Evolutionary conservation across 257 asterid genomes (phyloP).

Genomic region (Voacanga thouarsii): DNA sequence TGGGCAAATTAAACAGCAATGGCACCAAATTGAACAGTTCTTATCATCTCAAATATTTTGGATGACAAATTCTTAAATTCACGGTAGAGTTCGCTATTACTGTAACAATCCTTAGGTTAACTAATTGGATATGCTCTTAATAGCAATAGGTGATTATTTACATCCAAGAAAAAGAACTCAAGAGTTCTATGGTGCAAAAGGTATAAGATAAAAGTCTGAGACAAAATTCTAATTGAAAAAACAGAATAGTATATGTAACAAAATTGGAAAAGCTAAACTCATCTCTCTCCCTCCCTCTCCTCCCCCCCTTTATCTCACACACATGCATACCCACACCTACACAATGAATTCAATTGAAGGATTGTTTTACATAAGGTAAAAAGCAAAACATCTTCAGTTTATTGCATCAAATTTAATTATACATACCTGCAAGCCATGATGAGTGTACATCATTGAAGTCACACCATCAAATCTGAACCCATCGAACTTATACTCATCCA

Average conservation of each 20-base stretch:
- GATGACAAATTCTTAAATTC: not conserved
- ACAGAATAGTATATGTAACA: not conserved
- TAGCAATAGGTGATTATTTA: not conserved
- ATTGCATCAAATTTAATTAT: constrained; percentile 16
- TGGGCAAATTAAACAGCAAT: not conserved
- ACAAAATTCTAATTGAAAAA: not conserved
- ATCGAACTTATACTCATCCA: constrained; percentile 98
- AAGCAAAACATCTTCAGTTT: not conserved
- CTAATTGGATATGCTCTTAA: too few relatives aligned
- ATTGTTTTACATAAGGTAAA: not conserved
- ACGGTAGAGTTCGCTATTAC: not conserved
- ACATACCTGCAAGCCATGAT: constrained; percentile 88
- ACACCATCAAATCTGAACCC: constrained; percentile 99
- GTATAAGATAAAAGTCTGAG: not conserved
- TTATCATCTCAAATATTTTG: not conserved
- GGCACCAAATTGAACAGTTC: not conserved
- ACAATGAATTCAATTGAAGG: not conserved
- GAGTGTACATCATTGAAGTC: constrained; percentile 99
- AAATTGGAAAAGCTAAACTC: too few relatives aligned
- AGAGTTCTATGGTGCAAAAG: not conserved
- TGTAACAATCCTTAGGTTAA: not conserved
- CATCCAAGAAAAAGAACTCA: not conserved
- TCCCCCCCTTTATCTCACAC: too few relatives aligned
- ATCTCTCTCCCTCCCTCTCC: not conserved
- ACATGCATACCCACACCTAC: too few relatives aligned